Base-by-base conservation (phyloP, 2,329 filamentous ascomycete species). In the Talaromyces sp. region DNA sequence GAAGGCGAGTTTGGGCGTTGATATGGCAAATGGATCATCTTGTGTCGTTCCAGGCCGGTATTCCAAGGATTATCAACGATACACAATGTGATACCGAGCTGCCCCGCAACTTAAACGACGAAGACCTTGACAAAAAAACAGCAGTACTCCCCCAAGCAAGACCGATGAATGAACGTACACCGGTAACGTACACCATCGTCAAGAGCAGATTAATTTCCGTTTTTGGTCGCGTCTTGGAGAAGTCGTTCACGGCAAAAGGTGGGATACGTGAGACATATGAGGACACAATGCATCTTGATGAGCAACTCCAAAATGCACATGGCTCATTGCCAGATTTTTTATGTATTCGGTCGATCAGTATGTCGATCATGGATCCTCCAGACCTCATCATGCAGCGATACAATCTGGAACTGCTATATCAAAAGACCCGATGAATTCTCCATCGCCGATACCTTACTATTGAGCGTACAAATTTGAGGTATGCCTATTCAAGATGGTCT, bases 351-450 rank as follows among this genome's bases (percentile, higher is more conserved):
- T 1, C 37, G 56, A 7, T 67, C 65, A 24, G 45, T 73, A 27
- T 27, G 24, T 27, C 24, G 24, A 27, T 27, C 24, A 27, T 27
- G 24, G 24, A 27, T 27, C 24, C 24, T 27, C 24, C 24, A 27
- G 24, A 27, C 24, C 24, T 27, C 24, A 27, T 27, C 24, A 27
- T 10, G 73, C 70, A 0, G 72, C 73, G 49, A 43, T 54, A 71
- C 2, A 73, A 68, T 24, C 66, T 72, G 16, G 57, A 37, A 11
- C 59, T 72, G 63, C 66, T 72, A 50, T 57, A 73, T 3, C 67
- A 72, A 50, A 71, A 73, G 56, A 68, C 68, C 0, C 68, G 70
- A 43, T 63, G 70, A 16, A 67, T 72, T 62, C 65, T 73, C 16
- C 71, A 73, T 47, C 68, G 61, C 8, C 63, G 67, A 7, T 69